Conservation (phyloP, 352 stramenopile genomes). For the Stephanocyclus meneghinianus region DNA sequence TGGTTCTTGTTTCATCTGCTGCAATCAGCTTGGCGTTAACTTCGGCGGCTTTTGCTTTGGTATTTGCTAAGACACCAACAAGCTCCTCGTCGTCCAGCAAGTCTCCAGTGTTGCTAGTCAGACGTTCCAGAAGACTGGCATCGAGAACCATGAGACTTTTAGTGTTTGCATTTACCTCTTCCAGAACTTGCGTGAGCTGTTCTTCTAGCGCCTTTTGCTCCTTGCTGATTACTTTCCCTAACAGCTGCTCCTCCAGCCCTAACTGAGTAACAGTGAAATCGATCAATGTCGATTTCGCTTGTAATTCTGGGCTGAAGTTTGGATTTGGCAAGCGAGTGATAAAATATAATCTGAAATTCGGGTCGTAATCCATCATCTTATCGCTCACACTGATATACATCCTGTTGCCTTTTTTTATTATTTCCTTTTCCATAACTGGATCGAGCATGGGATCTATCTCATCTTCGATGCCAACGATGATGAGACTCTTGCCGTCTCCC, state of each 20-base stretch:
- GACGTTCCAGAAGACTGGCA: constrained; percentile 91
- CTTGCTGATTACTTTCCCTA: constrained; percentile 96
- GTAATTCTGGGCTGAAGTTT: constrained; percentile 95
- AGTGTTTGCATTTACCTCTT: constrained; percentile 97
- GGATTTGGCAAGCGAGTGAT: constrained; percentile 97
- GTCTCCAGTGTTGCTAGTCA: constrained; percentile 97
- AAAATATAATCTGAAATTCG: constrained; percentile 97
- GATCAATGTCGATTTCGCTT: constrained; percentile 98
- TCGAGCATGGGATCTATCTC: constrained; percentile 99
- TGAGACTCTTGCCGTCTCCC: constrained; percentile 91
- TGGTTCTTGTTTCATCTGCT: constrained; percentile 93
- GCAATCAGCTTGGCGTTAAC: constrained; percentile 97
- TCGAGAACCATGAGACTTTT: constrained; percentile 95
- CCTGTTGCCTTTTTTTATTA: constrained; percentile 93
- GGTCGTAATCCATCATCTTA: constrained; percentile 98
- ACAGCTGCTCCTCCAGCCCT: constrained; percentile 91
- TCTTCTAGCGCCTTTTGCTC: constrained; percentile 98
- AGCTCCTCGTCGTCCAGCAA: constrained; percentile 97
- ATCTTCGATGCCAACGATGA: constrained; percentile 94
- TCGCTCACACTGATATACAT: constrained; percentile 98
- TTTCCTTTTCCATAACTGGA: constrained; percentile 94
- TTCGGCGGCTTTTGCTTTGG: constrained; percentile 97
- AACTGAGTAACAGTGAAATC: constrained; percentile 98
- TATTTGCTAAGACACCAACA: constrained; percentile 96
- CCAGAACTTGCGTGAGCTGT: constrained; percentile 96